Evolutionary conservation across 2,329 filamentous ascomycete species (phyloP).

Genomic region (Colletotrichum destructivum): DNA sequence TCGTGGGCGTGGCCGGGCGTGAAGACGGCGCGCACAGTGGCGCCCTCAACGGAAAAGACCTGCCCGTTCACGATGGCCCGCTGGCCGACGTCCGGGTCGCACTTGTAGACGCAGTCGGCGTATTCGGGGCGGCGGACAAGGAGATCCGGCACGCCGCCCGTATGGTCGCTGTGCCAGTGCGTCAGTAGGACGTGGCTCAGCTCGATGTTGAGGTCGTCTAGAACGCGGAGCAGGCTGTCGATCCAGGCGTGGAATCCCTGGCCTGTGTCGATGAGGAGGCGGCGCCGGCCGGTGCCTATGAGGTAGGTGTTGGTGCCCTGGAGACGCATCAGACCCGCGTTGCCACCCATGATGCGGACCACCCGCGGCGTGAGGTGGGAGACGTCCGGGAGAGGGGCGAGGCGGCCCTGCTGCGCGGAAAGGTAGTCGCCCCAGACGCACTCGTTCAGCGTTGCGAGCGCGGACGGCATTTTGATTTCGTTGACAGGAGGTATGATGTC

Average conservation of each 20-base stretch:
- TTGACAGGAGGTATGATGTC: no score
- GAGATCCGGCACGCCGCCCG: constrained; percentile 75
- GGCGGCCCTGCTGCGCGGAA: no score
- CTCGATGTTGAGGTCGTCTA: not conserved
- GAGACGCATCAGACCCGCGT: constrained; percentile 84
- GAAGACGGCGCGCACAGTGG: constrained; percentile 73
- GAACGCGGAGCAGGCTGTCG: not conserved
- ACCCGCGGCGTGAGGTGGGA: no score
- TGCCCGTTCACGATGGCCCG: constrained; percentile 62
- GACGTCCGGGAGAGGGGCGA: no score
- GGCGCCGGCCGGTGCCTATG: constrained; percentile 78
- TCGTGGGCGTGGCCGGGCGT: constrained; percentile 80
- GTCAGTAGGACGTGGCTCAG: constrained; percentile 68
- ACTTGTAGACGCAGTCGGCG: constrained; percentile 66
- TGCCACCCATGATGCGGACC: constrained; percentile 90
- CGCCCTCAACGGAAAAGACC: constrained; percentile 65
- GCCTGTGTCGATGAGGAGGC: constrained; percentile 91
- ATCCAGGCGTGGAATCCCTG: constrained; percentile 64
- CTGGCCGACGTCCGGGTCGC: constrained; percentile 61
- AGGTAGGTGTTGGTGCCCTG: constrained; percentile 96
- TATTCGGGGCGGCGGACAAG: constrained; percentile 36
- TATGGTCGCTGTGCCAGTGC: constrained; percentile 84
- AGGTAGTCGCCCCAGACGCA: not conserved
- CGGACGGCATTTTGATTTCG: not conserved
- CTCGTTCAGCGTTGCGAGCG: not conserved